phyloP scores from a whole-genome alignment of 129 eudicot species.

The Flaveria ramosissima region DNA sequence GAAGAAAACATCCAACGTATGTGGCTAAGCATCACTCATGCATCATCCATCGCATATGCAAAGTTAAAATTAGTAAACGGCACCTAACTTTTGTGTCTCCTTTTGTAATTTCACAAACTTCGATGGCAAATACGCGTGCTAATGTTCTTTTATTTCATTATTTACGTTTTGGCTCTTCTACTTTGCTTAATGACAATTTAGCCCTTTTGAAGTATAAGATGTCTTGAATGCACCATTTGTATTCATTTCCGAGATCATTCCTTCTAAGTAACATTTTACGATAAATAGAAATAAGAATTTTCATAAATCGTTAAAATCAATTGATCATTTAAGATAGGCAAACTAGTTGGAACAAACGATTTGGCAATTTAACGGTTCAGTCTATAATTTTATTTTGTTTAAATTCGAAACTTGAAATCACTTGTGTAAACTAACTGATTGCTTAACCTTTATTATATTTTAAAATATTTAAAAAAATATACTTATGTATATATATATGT shows the following conservation, averaged over 20 bases:
- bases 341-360: too few relatives aligned
- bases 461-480: too few relatives aligned
- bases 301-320: too few relatives aligned
- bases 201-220: slow-evolving; percentile 4
- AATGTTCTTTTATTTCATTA: slow-evolving; percentile 4
- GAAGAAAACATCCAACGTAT: too few relatives aligned
- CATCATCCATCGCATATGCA: neutral
- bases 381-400: too few relatives aligned
- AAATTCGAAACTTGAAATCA: too few relatives aligned
- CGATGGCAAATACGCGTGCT: slow-evolving; percentile 27
- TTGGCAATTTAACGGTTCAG: too few relatives aligned
- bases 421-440: too few relatives aligned
- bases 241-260: neutral
- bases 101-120: neutral
- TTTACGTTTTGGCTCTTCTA: neutral
- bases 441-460: too few relatives aligned
- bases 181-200: slow-evolving; percentile 5
- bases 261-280: neutral
- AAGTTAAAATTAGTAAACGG: slow-evolving; percentile 32
- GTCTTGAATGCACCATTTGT: neutral
- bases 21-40: slow-evolving; percentile 38
- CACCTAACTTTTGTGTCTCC: slow-evolving; percentile 26
- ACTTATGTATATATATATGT: too few relatives aligned
- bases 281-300: too few relatives aligned
- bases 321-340: too few relatives aligned